Conservation (phyloP, 2,329 filamentous ascomycete species). For the Parafenestella ontariensis region DNA sequence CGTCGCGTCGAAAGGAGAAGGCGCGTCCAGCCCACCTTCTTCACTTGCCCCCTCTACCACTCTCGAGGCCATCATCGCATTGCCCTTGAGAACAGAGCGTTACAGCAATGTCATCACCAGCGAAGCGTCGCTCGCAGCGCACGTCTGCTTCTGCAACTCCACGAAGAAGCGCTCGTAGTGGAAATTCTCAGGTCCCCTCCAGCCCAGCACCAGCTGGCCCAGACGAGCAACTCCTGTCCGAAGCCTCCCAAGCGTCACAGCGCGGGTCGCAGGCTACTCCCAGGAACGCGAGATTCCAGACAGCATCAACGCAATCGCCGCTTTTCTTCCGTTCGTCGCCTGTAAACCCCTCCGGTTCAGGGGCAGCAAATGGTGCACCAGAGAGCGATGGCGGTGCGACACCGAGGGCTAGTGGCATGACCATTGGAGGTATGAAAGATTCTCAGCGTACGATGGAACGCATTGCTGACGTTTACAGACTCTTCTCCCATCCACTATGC, state of each 20-base stretch:
- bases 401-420: constrained; percentile 69
- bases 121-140: constrained; percentile 62
- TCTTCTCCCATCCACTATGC: constrained; percentile 94
- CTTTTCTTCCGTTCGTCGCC: constrained; percentile 76
- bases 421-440: constrained; percentile 65
- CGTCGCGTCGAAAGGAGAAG: constrained; percentile 32
- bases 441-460: background rate
- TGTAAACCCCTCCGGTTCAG: constrained; percentile 51
- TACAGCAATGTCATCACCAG: constrained; percentile 67
- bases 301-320: constrained; percentile 68
- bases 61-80: constrained; percentile 7
- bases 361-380: constrained; percentile 49
- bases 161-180: constrained; percentile 60
- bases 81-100: constrained; percentile 9
- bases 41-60: constrained; percentile 12
- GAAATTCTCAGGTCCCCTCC: constrained; percentile 62
- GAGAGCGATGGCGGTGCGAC: constrained; percentile 70
- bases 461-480: constrained; percentile 60
- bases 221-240: constrained; percentile 52
- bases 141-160: constrained; percentile 64
- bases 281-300: constrained; percentile 52
- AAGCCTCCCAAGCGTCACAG: constrained; percentile 50
- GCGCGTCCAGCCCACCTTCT: constrained; percentile 24
- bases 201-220: constrained; percentile 54
- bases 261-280: constrained; percentile 55